Evolutionary conservation across 1,284 basidiomycete species (phyloP), one percentile per base, ranked within the genome.

Genomic region (Cyathus olla): DNA sequence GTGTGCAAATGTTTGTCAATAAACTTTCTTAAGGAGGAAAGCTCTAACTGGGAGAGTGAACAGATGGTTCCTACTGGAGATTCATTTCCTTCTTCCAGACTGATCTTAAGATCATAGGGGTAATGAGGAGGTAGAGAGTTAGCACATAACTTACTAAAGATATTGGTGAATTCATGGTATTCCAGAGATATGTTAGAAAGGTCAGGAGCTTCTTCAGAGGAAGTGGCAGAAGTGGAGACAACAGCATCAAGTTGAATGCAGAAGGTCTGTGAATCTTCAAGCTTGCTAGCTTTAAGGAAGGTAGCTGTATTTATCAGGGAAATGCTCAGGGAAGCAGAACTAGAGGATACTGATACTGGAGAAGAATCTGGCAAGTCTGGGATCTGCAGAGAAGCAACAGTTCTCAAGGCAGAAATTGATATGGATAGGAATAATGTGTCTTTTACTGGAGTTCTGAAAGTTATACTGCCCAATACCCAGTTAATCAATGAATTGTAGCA

Each of bases 1-100:
- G 39, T 52, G 15, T 55, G 21, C 51, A 67, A 56, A 15, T 67
- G 42, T n/a, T 64, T 55, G 22, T 65, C 51, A 51, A 66, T 48
- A 26, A 60, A 67, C 35, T 67, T 61, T 13, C 35, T 42, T 2
- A 65, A 26, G 24, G 57, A 21, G n/a, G 8, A 26, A 4, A 46
- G 28, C 48, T 60, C 29, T 4, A 17, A 10, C 15, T 26, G 40
- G 4, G 58, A 60, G 2, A 60, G 44, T 10, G 56, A 57, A 51
- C 51, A 57, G 9, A 57, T 57, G 9, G 27, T 35, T n/a, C 39
- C 53, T 19, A 55, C 3, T 4, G 35, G 49, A 27, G 48, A 35
- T 28, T 17, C 40, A 5, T 24, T 40, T n/a, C 46, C 37, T 52
- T n/a, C n/a, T n/a, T n/a, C n/a, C n/a, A n/a, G n/a, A n/a, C n/a